Evolutionary conservation across 1,139 yeast genomes (phyloP).

Genomic region (Lodderomyces metapsilosis): DNA sequence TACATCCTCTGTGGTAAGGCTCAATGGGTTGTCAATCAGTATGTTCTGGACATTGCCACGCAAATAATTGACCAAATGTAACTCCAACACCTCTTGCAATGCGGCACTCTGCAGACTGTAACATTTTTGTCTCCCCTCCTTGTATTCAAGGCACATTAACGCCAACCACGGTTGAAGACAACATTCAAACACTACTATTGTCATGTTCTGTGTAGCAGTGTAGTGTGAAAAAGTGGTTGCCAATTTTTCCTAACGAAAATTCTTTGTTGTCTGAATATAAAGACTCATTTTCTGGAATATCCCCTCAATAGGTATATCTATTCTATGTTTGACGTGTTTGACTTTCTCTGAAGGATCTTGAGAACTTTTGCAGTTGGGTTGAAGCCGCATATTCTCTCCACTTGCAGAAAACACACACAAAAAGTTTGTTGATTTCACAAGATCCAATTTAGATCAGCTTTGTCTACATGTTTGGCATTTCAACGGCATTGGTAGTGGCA

Average conservation of each 20-base stretch:
- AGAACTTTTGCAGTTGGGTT: no score
- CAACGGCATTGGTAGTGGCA: constrained; percentile 4
- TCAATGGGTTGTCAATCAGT: not conserved
- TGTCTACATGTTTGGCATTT: not conserved
- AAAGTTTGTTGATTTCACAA: no score
- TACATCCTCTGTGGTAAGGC: not conserved
- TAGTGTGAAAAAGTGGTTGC: constrained; percentile 5
- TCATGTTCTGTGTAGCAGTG: not conserved
- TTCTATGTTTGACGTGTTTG: not conserved
- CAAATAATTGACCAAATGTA: not conserved
- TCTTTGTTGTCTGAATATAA: not conserved
- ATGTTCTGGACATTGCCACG: not conserved
- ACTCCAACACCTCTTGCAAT: not conserved
- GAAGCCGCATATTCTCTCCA: not conserved
- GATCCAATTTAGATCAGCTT: no score
- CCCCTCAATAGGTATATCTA: no score
- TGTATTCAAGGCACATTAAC: not conserved
- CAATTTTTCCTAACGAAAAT: not conserved
- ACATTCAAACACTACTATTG: constrained; percentile 5
- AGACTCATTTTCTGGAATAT: no score
- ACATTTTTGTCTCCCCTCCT: not conserved
- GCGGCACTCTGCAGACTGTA: not conserved
- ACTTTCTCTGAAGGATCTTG: no score
- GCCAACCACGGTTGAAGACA: constrained; percentile 10
- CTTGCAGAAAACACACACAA: not conserved